A percentile compares a stretch with the other conserved stretches of the same genome.
Evolutionary conservation across 2,329 filamentous ascomycete species (phyloP).

Genomic region (Penicillium brasilianum): DNA sequence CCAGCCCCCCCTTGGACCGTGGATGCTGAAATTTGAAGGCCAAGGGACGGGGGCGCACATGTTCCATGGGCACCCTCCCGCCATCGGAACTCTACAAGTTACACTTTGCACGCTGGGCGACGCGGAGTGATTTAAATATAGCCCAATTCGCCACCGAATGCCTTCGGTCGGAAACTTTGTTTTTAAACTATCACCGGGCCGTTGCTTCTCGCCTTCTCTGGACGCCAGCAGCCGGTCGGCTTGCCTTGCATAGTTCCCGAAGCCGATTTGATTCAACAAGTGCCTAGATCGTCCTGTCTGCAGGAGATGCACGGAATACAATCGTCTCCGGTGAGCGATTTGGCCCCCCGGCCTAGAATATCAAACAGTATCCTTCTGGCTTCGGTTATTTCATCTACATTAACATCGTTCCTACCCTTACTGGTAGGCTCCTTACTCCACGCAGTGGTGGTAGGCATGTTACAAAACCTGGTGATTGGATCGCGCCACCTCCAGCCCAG

Average conservation of each 20-base stretch:
- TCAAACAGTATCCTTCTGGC: background rate
- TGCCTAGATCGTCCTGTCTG: background rate
- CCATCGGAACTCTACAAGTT: background rate
- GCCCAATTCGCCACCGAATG: background rate
- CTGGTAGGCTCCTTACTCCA: background rate
- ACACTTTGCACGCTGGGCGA: background rate
- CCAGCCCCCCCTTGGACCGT: background rate
- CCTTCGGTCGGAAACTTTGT: background rate
- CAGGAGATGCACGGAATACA: too few relatives aligned
- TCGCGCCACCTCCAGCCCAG: background rate
- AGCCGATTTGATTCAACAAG: background rate
- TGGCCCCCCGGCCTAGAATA: background rate
- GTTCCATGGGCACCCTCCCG: background rate
- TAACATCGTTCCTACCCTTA: background rate
- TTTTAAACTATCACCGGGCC: background rate
- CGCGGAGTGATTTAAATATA: background rate
- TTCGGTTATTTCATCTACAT: background rate
- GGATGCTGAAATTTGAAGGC: background rate
- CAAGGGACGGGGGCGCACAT: background rate
- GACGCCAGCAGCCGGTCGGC: conserved; percentile 1
- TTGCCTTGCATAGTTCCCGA: background rate
- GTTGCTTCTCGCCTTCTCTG: background rate
- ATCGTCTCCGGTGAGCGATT: background rate
- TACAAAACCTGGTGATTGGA: background rate
- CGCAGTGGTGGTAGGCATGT: background rate